Base-by-base conservation (phyloP, 306 rosid species). In the Pterocarpus santalinus region DNA sequence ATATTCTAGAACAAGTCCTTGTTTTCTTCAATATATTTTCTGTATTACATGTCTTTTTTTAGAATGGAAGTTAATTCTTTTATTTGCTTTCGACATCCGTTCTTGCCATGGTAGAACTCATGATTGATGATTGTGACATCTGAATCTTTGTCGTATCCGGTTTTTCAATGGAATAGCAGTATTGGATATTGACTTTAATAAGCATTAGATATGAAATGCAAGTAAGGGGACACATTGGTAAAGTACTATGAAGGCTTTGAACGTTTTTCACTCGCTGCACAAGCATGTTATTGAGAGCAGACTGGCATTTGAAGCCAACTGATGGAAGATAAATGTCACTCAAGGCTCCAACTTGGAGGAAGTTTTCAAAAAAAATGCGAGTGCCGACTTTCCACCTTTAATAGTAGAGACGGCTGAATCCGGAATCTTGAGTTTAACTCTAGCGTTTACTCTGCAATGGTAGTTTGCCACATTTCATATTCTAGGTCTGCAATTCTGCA, bases 111-210 rank as follows among this genome's bases (percentile, higher is more conserved):
- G 28, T 22, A 22, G 28, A 22, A 22, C 28, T 22, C 28, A 22
- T 22, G 28, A 22, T 22, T 22, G 28, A 22, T 22, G 28, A 22
- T 22, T 22, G 28, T 1, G 28, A 22, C 28, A 22, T 22, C 28
- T 22, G 28, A 22, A 22, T 22, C 28, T 22, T 22, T 22, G 28
- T 22, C 28, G 1, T 22, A 22, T 22, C 28, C 28, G 28, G 28
- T 22, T 22, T 22, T 22, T 22, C 28, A 22, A 22, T 22, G 28
- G 28, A 22, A 22, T 22, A 22, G 28, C 28, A 22, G 28, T 22
- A 41, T 16, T 10, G 38, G 60, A 64, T 55, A 30, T 66, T 77
- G 65, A 53, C 67, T 52, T 14, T 34, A 61, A 36, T 12, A 71
- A 61, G 8, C 14, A 55, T 36, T 38, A 12, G 8, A 43, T 35